Base-by-base conservation (phyloP, 208 protist species). In the Acanthamoeba culbertsoni region DNA sequence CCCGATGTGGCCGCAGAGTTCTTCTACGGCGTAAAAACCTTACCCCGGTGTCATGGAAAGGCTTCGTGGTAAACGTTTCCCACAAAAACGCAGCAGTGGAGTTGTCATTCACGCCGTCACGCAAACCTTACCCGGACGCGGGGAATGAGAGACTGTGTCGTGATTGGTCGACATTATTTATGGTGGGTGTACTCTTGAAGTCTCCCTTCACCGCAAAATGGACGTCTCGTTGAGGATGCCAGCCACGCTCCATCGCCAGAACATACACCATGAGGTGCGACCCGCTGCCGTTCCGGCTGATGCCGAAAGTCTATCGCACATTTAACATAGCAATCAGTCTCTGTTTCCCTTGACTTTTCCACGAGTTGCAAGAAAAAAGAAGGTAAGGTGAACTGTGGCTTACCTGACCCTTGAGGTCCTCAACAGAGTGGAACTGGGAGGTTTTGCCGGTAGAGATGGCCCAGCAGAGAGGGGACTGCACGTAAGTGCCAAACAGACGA, bases 51-150 rank as follows among this genome's bases (percentile, higher is more conserved):
- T 94, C 92, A 93, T 94, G 92, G 79, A 93, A 94, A 7, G 92
- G 92, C 59, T 94, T 94, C 28, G 92, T 94, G 57, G 92, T 94
- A 43, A 94, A 94, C 18, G 92, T 94, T 65, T 94, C 92, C 92
- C 92, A 94, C 59, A 94, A 26, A 31, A 94, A 94, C 8, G 92
- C 92, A 8, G 92, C 92, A 23, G 92, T 91, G 6, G 77, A 82
- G 31, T 57, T 63, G n/a, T 88, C 71, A 31, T 94, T 94, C 2
- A 94, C 55, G 68, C 92, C 46, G 26, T 91, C 92, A 20, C 92
- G 35, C 40, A 94, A 51, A 53, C 92, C 92, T 94, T 37, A 8
- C 20, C n/a, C n/a, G n/a, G n/a, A n/a, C n/a, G n/a, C 26, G 26
- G 26, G 26, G 23, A 63, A 26, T 63, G 23, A 26, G 26, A 26